A percentile compares a stretch with the other conserved stretches of the same genome.
phyloP scores from a whole-genome alignment of 2,329 filamentous ascomycete species.

The Fusarium solani-melongenae region DNA sequence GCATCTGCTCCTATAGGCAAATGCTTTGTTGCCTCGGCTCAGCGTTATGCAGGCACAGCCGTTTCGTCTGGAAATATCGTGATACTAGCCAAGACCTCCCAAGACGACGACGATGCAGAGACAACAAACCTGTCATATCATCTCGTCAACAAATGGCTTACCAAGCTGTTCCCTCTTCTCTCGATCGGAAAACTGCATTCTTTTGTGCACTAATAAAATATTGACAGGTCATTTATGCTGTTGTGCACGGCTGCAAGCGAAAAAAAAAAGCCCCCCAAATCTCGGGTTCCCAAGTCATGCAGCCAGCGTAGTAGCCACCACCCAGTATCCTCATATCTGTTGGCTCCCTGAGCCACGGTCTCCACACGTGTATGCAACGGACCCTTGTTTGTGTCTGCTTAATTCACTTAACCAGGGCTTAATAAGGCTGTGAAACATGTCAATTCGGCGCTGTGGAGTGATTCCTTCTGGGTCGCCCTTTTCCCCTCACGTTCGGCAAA shows the following conservation, averaged over 20 bases:
- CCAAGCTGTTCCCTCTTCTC: not conserved
- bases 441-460: not conserved
- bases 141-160: not conserved
- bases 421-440: not conserved
- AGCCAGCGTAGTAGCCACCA: not conserved
- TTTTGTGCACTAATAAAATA: not conserved
- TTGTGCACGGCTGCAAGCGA: not conserved
- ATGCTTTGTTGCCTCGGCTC: not conserved
- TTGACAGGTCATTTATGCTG: not conserved
- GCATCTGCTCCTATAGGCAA: not conserved
- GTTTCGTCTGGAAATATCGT: not conserved
- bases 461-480: not conserved
- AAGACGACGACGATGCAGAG: not conserved
- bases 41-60: not conserved
- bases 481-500: not conserved
- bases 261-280: not conserved
- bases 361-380: not conserved
- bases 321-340: not conserved
- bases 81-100: not conserved
- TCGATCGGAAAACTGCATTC: not conserved
- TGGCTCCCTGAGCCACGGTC: not conserved
- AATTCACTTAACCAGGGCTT: slow-evolving; percentile 1
- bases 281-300: not conserved
- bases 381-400: not conserved
- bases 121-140: not conserved